Evolutionary conservation across 352 stramenopile genomes (phyloP), one percentile per base, ranked within the genome.

Genomic region (Globisporangium paddicum): DNA sequence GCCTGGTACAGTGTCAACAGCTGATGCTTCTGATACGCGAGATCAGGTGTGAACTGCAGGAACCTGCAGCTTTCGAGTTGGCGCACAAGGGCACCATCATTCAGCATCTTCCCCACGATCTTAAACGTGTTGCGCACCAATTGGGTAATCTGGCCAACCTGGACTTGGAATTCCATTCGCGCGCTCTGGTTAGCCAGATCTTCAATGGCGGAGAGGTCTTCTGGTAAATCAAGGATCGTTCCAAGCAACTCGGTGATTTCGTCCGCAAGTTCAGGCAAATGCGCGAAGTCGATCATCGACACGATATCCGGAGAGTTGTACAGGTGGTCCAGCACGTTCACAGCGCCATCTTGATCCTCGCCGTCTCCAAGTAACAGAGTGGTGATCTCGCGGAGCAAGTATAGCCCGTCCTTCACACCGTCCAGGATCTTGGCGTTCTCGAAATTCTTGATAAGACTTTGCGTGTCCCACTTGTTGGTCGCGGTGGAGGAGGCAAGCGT

Each of bases 151-250:
- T 83, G 68, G 14, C 76, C 67, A 11, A 88, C 79, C 58, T 92
- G 82, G 13, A 86, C 76, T 40, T 89, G 79, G 18, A 89, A 80
- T 19, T 86, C 82, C 49, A 87, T 73, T 1, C 71, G 75, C 46
- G 83, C 50, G 19, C 79, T 71, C 26, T 89, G 72, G 3, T 72
- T 64, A 18, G 62, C 62, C 19, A 64, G 52, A 13, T 57, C 34
- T 14, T 89, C 79, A 44, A 92, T 75, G 5, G 69, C 55, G 23
- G 69, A 64, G 35, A 90, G 69, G 26, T 90, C 78, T 45, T 95
- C 86, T 0, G 86, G 86, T 63, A 95, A 75, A 60, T 95, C 86
- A 9, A 95, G 63, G 14, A 95, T 85, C 3, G 75, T 72, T 3
- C 79, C 80, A 4, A 95, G 60, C 11, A 95, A 62, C 23, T 94